These are phyloP conservation scores for Falciphora oryzae DNA, from an alignment of 2,329 filamentous ascomycete species.

Conservation along the genomic window DNA sequence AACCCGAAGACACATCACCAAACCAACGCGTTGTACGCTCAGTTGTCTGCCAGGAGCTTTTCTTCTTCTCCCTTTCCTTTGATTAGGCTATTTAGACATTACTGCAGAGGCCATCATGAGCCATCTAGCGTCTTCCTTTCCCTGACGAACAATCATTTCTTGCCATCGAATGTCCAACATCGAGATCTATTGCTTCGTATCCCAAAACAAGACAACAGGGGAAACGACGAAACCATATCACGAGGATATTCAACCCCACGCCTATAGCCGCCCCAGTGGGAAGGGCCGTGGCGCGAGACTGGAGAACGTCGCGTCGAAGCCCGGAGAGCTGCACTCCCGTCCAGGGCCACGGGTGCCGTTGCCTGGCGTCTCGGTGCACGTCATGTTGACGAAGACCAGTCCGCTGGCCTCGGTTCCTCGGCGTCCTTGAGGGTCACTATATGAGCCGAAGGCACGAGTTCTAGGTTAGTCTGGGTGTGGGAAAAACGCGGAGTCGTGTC, in stretches of 20 bases:
- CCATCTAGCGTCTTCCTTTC: neutral
- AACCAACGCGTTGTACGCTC: no score
- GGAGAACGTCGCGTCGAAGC: neutral
- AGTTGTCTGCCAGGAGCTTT: no score
- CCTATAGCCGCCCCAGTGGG: neutral
- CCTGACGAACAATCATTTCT: neutral
- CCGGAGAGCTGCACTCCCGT: neutral
- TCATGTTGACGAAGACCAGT: constrained; percentile 10
- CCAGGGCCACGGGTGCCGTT: neutral
- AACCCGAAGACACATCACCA: neutral
- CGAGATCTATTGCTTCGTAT: neutral
- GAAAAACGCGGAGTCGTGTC: neutral
- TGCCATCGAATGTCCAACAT: neutral
- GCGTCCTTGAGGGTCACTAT: constrained; percentile 8
- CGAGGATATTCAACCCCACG: neutral
- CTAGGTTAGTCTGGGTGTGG: neutral
- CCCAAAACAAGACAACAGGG: neutral
- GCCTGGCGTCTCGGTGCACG: constrained; percentile 9
- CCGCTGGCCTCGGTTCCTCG: constrained; percentile 15
- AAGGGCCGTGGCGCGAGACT: neutral
- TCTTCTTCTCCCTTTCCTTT: neutral
- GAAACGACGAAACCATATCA: neutral
- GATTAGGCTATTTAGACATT: neutral
- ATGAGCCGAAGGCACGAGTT: neutral
- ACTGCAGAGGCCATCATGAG: neutral